Evolutionary conservation across 768 basidiomycete species (phyloP).

Genomic region (Hemileccinum impolitum): DNA sequence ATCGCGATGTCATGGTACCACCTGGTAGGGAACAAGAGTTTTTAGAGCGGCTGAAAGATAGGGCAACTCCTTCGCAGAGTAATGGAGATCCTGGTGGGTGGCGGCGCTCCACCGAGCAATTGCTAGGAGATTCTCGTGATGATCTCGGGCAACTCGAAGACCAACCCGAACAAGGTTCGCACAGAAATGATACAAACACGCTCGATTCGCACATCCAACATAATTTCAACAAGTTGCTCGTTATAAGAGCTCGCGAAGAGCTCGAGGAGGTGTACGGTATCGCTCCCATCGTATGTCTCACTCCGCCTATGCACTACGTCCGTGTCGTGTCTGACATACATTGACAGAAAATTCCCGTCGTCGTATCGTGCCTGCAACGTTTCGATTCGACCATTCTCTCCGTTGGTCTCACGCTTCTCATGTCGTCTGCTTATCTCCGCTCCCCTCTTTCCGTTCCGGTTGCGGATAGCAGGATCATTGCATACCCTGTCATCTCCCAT

Average conservation of each 20-base stretch:
- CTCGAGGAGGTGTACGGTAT: slow-evolving; percentile 77
- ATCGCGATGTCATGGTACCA: slow-evolving; percentile 63
- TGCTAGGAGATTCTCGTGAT: slow-evolving; percentile 8
- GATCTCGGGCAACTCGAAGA: slow-evolving; percentile 22
- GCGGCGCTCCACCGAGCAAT: slow-evolving; percentile 10
- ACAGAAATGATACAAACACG: slow-evolving; percentile 1
- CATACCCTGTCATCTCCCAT: slow-evolving; percentile 28
- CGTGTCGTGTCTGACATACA: slow-evolving; percentile 2
- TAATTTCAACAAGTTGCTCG: slow-evolving; percentile 64
- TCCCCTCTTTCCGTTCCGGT: slow-evolving; percentile 41
- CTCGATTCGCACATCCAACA: slow-evolving; percentile 49
- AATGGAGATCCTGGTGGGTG: slow-evolving; percentile 11
- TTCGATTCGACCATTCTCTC: slow-evolving; percentile 71
- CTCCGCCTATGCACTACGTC: neutral
- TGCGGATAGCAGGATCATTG: slow-evolving; percentile 13
- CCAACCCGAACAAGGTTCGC: slow-evolving; percentile 4
- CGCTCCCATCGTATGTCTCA: slow-evolving; percentile 67
- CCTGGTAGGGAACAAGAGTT: slow-evolving; percentile 39
- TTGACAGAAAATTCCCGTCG: slow-evolving; percentile 67
- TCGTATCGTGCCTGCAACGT: slow-evolving; percentile 74
- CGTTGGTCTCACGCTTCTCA: slow-evolving; percentile 51
- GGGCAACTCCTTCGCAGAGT: slow-evolving; percentile 2
- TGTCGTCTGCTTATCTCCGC: slow-evolving; percentile 60
- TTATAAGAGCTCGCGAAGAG: slow-evolving; percentile 66
- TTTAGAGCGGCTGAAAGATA: slow-evolving; percentile 29